Evolutionary conservation across 495 filamentous ascomycete species (phyloP), one percentile per base, ranked within the genome.

Genomic region (Hypomontagnella submonticulosa): DNA sequence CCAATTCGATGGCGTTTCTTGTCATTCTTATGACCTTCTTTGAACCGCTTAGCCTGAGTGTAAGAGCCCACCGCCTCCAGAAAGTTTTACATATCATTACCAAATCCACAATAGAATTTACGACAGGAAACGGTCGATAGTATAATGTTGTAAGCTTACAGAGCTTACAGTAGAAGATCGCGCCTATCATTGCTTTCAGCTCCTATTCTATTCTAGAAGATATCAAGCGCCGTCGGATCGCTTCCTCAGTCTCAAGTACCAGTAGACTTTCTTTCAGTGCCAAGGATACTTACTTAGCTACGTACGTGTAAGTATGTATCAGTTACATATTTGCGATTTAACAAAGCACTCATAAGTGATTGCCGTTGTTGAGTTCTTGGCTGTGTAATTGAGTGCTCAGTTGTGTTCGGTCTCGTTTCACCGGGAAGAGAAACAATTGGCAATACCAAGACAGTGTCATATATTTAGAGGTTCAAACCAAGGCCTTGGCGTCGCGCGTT

Each of bases 371-470:
- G 19, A 37, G 13, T 12, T 66, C 66, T 65, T 70, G 61, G 61
- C 66, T 61, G 57, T 57, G 57, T 61, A 61, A 65, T 54, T 66
- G 32, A 36, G 46, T 65, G 32, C 56, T 64, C 20, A 56, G 37
- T 60, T 34, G 61, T 63, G 50, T 38, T 57, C 52, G 51, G 61
- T 40, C 18, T 57, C 57, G 57, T 61, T 61, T 60, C 54, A 66
- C 47, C 23, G 42, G 5, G 38, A 44, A n/a, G 13, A 70, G 57
- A 65, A 61, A 58, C 53, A 30, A 70, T 66, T 65, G 66, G 51
- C 61, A 70, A 70, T 70, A 70, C 66, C 66, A 70, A 70, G 66
- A 70, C 50, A 43, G 47, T 33, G 47, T 69, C 66, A 65, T 69
- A 60, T 60, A 65, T 65, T 61, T 52, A 48, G 49, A 41, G 33